Conservation (phyloP, 208 protist species). For the Leishmania tarentolae region DNA sequence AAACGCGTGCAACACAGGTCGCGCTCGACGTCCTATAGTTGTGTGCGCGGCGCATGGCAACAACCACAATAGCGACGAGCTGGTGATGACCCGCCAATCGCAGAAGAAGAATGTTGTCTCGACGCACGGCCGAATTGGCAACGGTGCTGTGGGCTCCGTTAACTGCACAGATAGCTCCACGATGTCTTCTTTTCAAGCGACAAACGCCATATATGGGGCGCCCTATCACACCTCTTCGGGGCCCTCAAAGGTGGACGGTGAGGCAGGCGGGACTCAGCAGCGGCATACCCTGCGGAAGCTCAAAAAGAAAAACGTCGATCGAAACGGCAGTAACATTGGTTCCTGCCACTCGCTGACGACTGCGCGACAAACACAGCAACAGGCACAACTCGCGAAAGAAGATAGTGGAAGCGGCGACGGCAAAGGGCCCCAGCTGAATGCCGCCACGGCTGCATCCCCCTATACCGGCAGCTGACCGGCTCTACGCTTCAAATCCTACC, state of each 20-base stretch:
- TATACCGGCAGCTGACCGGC: background rate
- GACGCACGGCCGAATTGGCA: conserved; percentile 6
- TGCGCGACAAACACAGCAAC: background rate
- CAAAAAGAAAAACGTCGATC: background rate
- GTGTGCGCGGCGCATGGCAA: conserved; percentile 19
- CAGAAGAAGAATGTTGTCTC: conserved; percentile 8
- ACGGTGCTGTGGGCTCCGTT: background rate
- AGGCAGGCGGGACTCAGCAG: background rate
- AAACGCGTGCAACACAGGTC: background rate
- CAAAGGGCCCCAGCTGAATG: background rate
- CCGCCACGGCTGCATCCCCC: conserved; percentile 4
- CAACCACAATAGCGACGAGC: background rate
- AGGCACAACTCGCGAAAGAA: background rate
- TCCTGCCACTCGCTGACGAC: background rate
- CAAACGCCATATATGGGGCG: background rate
- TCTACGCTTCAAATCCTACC: background rate
- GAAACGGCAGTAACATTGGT: background rate
- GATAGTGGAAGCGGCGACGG: background rate
- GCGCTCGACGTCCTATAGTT: conserved; percentile 19
- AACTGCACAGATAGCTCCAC: conserved; percentile 6
- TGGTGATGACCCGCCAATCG: background rate
- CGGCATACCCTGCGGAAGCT: background rate
- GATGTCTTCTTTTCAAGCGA: background rate
- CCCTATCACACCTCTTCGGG: background rate
- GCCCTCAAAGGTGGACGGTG: background rate